Evolutionary conservation across 345 rosid species (phyloP), one percentile per base, ranked within the genome.

Genomic region (Eucalyptus leucophloia): DNA sequence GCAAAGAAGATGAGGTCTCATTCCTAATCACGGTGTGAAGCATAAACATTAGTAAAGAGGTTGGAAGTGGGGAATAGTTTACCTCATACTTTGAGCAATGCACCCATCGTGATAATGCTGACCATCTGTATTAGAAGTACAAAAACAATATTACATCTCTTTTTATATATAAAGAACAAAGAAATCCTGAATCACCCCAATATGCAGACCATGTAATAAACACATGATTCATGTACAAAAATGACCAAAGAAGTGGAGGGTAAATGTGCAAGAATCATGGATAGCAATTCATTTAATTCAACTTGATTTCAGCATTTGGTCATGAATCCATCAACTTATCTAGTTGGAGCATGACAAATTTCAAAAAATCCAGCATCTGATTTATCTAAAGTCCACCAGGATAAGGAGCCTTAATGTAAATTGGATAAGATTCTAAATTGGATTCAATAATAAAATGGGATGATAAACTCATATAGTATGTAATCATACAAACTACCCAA

Each of bases 21-120:
- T 21, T 77, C 47, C 83, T 37, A 77, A 77, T 40, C 83, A 40
- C 11, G 9, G 19, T 62, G 42, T 45, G 49, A 49, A 45, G 37
- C 82, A 34, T 28, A 44, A 56, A 87, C 54, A 44, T 32, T 51
- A 69, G 53, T 47, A 45, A 69, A 47, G 60, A 88, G 17, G 19
- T 81, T 37, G 56, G n/a, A 89, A 16, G 10, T 26, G 53, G 58
- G 49, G 16, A 88, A 53, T 8, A 62, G 91, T 94, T 88, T 30
- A 95, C 96, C 95, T 95, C 98, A 89, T 95, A 95, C 92, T 95
- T 95, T 89, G 97, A 94, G 92, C 98, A 96, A 69, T 94, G 91
- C 49, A 92, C 93, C 96, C 96, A 94, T 91, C 96, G 94, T 89
- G 96, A 89, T 86, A 94, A 82, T 89, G 95, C 91, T 1, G 95